Evolutionary conservation across 164 flowering plant genomes (phyloP).

Genomic region (Vitis riparia): DNA sequence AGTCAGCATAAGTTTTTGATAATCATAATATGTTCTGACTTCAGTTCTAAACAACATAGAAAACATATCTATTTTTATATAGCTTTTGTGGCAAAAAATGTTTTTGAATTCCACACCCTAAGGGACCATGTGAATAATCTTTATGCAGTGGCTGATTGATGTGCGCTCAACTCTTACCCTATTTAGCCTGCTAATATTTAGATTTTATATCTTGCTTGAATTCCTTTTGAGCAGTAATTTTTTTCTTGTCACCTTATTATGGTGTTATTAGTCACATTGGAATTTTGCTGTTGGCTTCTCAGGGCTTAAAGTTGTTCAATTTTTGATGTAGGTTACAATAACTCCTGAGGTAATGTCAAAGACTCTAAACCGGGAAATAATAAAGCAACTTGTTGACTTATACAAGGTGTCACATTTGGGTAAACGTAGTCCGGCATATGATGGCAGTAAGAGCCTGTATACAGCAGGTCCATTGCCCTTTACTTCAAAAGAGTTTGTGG

Average conservation of each 20-base stretch:
- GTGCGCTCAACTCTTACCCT: no score
- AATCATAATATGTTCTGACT: no score
- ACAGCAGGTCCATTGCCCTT: conserved; percentile 71
- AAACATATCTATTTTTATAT: no score
- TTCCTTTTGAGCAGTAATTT: no score
- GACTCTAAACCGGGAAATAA: conserved; percentile 38
- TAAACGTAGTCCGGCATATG: conserved; percentile 49
- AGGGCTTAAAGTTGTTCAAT: background rate
- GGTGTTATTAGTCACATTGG: background rate
- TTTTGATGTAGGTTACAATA: conserved; percentile 52
- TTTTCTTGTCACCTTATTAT: background rate
- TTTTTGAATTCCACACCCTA: no score
- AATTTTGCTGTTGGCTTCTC: background rate
- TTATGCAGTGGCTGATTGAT: no score
- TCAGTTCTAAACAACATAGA: no score
- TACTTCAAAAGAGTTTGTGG: conserved; percentile 47
- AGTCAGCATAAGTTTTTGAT: no score
- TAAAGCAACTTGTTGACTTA: conserved; percentile 28
- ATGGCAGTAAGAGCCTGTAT: conserved; percentile 67
- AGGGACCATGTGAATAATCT: no score
- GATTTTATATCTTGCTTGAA: no score
- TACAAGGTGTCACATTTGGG: conserved; percentile 43
- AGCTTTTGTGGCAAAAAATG: no score
- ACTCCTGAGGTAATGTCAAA: conserved; percentile 66
- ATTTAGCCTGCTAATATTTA: no score